Evolutionary conservation across 805 yeast species (phyloP).

Genomic region (Yamadazyma olivae): DNA sequence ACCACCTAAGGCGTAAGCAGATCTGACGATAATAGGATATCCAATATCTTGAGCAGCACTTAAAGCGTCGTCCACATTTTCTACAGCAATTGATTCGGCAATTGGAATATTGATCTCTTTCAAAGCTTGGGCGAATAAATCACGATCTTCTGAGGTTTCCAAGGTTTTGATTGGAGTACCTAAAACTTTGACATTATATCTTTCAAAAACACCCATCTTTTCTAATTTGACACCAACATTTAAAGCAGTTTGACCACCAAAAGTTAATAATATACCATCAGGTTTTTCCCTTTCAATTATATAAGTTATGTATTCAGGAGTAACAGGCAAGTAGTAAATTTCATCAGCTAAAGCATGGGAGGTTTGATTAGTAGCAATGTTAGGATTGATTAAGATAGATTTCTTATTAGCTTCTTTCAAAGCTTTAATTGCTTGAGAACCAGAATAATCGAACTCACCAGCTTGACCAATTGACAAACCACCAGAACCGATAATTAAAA

Average conservation of each 20-base stretch:
- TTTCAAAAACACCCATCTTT: slow-evolving; percentile 90
- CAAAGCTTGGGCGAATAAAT: slow-evolving; percentile 90
- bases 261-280: slow-evolving; percentile 94
- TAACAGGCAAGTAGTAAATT: slow-evolving; percentile 97
- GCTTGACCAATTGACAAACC: slow-evolving; percentile 99
- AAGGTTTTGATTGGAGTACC: slow-evolving; percentile 97
- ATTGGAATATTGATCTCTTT: slow-evolving; percentile 93
- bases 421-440: slow-evolving; percentile 98
- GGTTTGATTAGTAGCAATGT: slow-evolving; percentile 97
- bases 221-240: slow-evolving; percentile 93
- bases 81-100: slow-evolving; percentile 90
- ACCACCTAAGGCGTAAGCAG: slow-evolving; percentile 97
- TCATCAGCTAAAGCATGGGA: slow-evolving; percentile 97
- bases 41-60: slow-evolving; percentile 83
- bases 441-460: slow-evolving; percentile 98
- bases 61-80: slow-evolving; percentile 75
- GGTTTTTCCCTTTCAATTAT: slow-evolving; percentile 94
- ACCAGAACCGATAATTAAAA: slow-evolving; percentile 94
- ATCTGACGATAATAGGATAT: slow-evolving; percentile 94
- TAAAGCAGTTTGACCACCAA: slow-evolving; percentile 98
- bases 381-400: slow-evolving; percentile 92
- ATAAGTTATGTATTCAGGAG: slow-evolving; percentile 92
- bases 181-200: slow-evolving; percentile 87
- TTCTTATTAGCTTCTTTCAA: slow-evolving; percentile 89
- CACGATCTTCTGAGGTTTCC: slow-evolving; percentile 98